phyloP scores from a whole-genome alignment of 164 flowering plant genomes.

The Macadamia tetraphylla region DNA sequence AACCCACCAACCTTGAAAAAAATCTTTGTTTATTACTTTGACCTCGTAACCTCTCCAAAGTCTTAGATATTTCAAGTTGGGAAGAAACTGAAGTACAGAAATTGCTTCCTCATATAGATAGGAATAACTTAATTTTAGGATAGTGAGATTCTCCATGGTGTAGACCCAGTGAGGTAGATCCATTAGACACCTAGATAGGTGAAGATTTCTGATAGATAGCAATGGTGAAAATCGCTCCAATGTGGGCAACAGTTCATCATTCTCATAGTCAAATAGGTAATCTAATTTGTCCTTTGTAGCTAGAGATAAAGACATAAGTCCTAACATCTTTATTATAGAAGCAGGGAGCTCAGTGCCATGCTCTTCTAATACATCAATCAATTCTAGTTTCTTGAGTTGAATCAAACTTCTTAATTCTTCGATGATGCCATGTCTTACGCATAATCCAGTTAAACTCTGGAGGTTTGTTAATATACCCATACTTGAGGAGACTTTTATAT shows the following conservation, averaged over 20 bases:
- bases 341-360: conserved; percentile 11
- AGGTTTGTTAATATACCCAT: conserved; percentile 16
- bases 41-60: too few species aligned
- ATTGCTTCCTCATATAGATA: too few species aligned
- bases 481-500: conserved; percentile 16
- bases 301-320: conserved; percentile 14
- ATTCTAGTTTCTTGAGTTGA: conserved; percentile 15
- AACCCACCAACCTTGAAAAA: too few species aligned
- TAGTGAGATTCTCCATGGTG: too few species aligned
- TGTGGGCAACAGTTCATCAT: conserved; percentile 1
- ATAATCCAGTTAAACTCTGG: conserved; percentile 20
- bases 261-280: not conserved
- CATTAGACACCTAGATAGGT: too few species aligned
- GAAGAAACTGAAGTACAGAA: too few species aligned
- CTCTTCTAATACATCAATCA: conserved; percentile 23
- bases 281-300: conserved; percentile 13
- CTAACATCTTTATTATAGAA: conserved; percentile 17
- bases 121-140: too few species aligned
- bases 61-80: too few species aligned
- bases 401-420: not conserved
- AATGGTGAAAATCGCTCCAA: conserved; percentile 17
- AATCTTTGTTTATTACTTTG: too few species aligned
- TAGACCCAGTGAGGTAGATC: too few species aligned
- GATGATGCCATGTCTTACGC: conserved; percentile 14
- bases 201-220: too few species aligned